Evolutionary conservation across 2,329 filamentous ascomycete species (phyloP).

Genomic region (Claviceps arundinis): DNA sequence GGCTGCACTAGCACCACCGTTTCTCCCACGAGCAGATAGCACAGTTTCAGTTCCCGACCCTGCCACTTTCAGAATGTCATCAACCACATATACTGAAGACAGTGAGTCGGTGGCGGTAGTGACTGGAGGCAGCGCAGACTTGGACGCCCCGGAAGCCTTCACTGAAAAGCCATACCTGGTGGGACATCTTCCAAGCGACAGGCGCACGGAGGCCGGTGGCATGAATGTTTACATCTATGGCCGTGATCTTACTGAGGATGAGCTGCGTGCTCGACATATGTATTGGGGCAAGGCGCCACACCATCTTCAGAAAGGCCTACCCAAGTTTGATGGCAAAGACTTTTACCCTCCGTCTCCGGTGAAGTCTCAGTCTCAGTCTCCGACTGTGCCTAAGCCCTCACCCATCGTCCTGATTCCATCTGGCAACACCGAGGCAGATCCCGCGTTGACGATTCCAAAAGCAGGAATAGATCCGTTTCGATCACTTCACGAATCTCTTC

Average conservation of each 20-base stretch:
- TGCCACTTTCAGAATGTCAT: not conserved
- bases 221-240: conserved; percentile 40
- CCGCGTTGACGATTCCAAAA: conserved; percentile 1
- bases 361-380: conserved; percentile 4
- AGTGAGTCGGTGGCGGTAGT: not conserved
- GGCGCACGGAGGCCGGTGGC: conserved; percentile 26
- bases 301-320: conserved; percentile 37
- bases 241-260: conserved; percentile 44
- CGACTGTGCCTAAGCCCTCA: not conserved
- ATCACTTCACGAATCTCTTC: conserved; percentile 8
- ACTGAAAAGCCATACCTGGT: conserved; percentile 38
- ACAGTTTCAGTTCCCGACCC: conserved; percentile 8
- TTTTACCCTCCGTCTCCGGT: conserved; percentile 46
- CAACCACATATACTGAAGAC: conserved; percentile 2
- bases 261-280: conserved; percentile 43
- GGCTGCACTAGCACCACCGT: conserved; percentile 36
- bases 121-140: conserved; percentile 3
- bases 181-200: conserved; percentile 33
- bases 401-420: not conserved
- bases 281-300: conserved; percentile 47
- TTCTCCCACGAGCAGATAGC: conserved; percentile 26
- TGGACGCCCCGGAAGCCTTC: conserved; percentile 6
- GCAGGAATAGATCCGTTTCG: conserved; percentile 11
- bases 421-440: conserved; percentile 2
- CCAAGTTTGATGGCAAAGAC: conserved; percentile 52